phyloP scores from a whole-genome alignment of 1,284 basidiomycete species.

The Gastroboletus turbinatus region DNA sequence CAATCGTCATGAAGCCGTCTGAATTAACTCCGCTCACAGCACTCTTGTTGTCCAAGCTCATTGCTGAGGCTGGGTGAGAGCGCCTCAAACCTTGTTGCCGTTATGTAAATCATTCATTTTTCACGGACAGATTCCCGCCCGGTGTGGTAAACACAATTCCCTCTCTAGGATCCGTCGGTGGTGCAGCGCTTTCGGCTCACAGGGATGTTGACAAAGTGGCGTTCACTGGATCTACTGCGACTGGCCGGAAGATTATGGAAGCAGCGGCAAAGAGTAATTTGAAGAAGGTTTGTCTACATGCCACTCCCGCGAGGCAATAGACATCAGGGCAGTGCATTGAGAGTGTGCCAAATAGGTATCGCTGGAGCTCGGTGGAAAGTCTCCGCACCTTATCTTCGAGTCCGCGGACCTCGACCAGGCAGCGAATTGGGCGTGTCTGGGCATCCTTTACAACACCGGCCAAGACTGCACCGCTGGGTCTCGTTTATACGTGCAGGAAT shows the following conservation, averaged over 20 bases:
- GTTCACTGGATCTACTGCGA: slow-evolving; percentile 82
- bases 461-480: slow-evolving; percentile 91
- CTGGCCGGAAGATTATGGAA: slow-evolving; percentile 91
- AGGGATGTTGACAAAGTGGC: slow-evolving; percentile 82
- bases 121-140: slow-evolving; percentile 71
- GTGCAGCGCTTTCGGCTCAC: slow-evolving; percentile 80
- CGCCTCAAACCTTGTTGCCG: slow-evolving; percentile 6
- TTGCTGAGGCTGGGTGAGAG: slow-evolving; percentile 74
- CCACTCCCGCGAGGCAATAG: slow-evolving; percentile 25
- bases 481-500: slow-evolving; percentile 81
- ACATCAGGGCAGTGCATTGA: slow-evolving; percentile 14
- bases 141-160: slow-evolving; percentile 91
- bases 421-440: slow-evolving; percentile 82
- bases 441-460: slow-evolving; percentile 81
- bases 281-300: slow-evolving; percentile 62
- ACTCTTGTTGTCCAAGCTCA: slow-evolving; percentile 75
- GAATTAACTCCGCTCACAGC: slow-evolving; percentile 91
- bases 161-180: slow-evolving; percentile 81
- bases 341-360: slow-evolving; percentile 57
- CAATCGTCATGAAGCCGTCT: slow-evolving; percentile 90
- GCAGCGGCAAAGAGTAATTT: slow-evolving; percentile 92
- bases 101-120: slow-evolving; percentile 17
- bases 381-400: slow-evolving; percentile 85
- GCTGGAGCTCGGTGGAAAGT: slow-evolving; percentile 94
- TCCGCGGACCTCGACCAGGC: slow-evolving; percentile 85